Evolutionary conservation across 2,329 filamentous ascomycete genomes (phyloP).

Genomic region (Phyllosticta paracitricarpa): DNA sequence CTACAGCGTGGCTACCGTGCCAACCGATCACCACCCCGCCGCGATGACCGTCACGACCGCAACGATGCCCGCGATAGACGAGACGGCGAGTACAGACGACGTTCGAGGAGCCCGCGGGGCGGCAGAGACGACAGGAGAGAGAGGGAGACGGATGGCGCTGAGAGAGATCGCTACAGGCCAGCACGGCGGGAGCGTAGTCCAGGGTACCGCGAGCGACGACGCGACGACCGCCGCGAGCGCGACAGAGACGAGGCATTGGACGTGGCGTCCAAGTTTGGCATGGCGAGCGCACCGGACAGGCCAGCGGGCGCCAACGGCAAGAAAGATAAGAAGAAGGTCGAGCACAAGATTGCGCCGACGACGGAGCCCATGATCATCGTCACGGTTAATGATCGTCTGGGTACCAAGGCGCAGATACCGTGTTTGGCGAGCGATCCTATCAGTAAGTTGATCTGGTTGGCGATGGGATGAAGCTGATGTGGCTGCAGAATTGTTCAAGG

Average conservation of each 20-base stretch:
- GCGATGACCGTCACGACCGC: conserved; percentile 38
- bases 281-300: conserved; percentile 38
- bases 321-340: conserved; percentile 5
- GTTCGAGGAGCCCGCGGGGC: neutral
- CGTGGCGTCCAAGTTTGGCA: conserved; percentile 4
- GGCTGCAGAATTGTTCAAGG: conserved; percentile 62
- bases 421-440: conserved; percentile 79
- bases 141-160: conserved; percentile 3
- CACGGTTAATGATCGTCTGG: conserved; percentile 86
- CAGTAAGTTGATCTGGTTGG: conserved; percentile 30
- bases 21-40: conserved; percentile 24
- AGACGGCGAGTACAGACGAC: conserved; percentile 28
- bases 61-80: conserved; percentile 30
- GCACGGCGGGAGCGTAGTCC: conserved; percentile 4
- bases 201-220: conserved; percentile 2
- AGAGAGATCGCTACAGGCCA: conserved; percentile 12
- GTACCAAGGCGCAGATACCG: conserved; percentile 89
- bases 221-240: conserved; percentile 5
- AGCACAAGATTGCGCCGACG: conserved; percentile 9
- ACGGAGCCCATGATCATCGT: conserved; percentile 86
- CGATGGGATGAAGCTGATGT: conserved; percentile 11
- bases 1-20: conserved; percentile 18
- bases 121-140: conserved; percentile 18
- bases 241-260: conserved; percentile 19
- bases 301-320: neutral